Evolutionary conservation across 805 yeast genomes (phyloP).

Genomic region (Suhomyces xylopsoci): DNA sequence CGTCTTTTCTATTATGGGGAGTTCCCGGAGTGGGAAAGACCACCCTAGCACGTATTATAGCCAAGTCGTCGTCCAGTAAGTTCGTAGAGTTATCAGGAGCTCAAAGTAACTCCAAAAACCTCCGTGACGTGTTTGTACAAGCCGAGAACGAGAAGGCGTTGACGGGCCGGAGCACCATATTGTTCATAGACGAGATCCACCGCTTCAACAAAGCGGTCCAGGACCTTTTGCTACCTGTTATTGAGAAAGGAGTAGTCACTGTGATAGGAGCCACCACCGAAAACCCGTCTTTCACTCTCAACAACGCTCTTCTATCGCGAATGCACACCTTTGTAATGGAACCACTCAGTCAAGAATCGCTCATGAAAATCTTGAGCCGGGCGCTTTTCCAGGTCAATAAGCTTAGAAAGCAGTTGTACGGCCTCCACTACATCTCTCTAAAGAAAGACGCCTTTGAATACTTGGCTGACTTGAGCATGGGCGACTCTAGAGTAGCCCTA

Average conservation of each 20-base stretch:
- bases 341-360: slow-evolving; percentile 28
- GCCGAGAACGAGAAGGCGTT: slow-evolving; percentile 36
- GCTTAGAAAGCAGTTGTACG: slow-evolving; percentile 51
- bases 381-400: slow-evolving; percentile 51
- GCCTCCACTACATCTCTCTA: slow-evolving; percentile 50
- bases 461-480: slow-evolving; percentile 71
- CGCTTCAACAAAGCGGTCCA: slow-evolving; percentile 43
- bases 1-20: slow-evolving; percentile 45
- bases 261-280: slow-evolving; percentile 56
- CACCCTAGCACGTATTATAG: slow-evolving; percentile 39
- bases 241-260: slow-evolving; percentile 38
- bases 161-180: slow-evolving; percentile 30
- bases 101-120: slow-evolving; percentile 33
- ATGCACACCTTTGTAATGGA: slow-evolving; percentile 47
- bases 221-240: slow-evolving; percentile 40
- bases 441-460: slow-evolving; percentile 59
- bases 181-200: slow-evolving; percentile 44
- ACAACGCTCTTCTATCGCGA: slow-evolving; percentile 41
- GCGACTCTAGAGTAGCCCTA: slow-evolving; percentile 84
- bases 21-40: slow-evolving; percentile 46
- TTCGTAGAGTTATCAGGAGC: slow-evolving; percentile 42
- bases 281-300: slow-evolving; percentile 51
- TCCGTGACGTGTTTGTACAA: slow-evolving; percentile 32
- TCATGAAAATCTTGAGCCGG: slow-evolving; percentile 32
- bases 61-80: slow-evolving; percentile 26